These are phyloP conservation scores for Metschnikowia dekortorum DNA, from an alignment of 805 yeast genomes.

Conservation along the genomic window DNA sequence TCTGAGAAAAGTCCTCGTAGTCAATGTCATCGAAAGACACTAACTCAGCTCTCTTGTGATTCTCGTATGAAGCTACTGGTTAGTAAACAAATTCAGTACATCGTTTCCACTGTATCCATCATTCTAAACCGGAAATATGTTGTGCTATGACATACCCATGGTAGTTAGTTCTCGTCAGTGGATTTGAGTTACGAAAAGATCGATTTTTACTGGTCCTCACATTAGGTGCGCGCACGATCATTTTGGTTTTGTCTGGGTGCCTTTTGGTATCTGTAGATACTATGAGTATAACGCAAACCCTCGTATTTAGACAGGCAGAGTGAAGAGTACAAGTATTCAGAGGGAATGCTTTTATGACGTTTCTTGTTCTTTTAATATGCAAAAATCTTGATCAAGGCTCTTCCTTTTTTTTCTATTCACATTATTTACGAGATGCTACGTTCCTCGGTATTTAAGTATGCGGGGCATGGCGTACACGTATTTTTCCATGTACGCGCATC, in stretches of 20 bases:
- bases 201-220: constrained; percentile 29
- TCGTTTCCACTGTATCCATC: neutral
- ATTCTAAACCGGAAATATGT: neutral
- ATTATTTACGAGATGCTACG: neutral
- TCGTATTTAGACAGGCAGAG: neutral
- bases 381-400: no score
- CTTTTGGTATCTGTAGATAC: neutral
- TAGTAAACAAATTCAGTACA: constrained; percentile 5
- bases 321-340: no score
- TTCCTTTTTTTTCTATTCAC: neutral
- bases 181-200: constrained; percentile 21
- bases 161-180: constrained; percentile 2
- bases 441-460: neutral
- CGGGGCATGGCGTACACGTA: neutral
- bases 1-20: constrained; percentile 59
- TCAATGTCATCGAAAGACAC: constrained; percentile 83
- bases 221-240: constrained; percentile 18
- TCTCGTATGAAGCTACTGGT: constrained; percentile 26
- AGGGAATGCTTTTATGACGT: no score
- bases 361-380: no score
- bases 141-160: constrained; percentile 12
- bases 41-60: constrained; percentile 56
- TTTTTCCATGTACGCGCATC: neutral
- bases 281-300: neutral
- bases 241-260: neutral